phyloP scores from a whole-genome alignment of 2,329 filamentous ascomycete genomes.

The Basipetospora chlamydospora region DNA sequence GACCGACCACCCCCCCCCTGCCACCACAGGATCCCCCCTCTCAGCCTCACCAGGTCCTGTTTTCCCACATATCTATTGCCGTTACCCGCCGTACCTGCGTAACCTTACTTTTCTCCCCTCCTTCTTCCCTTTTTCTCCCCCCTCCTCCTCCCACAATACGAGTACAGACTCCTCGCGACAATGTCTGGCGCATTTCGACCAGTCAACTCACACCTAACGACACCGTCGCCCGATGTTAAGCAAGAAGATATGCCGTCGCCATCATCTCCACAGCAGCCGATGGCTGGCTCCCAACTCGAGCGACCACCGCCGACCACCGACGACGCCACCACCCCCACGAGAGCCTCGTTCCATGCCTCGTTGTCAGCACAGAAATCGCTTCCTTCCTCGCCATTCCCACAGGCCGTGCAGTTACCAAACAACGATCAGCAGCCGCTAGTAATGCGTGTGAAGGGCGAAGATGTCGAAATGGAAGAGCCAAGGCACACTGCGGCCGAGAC shows the following conservation, averaged over 20 bases:
- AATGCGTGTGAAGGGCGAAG: slow-evolving; percentile 24
- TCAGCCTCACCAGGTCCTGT: slow-evolving; percentile 5
- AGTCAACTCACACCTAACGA: slow-evolving; percentile 26
- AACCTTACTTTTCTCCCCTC: slow-evolving; percentile 8
- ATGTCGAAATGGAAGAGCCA: slow-evolving; percentile 65
- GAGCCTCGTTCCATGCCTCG: slow-evolving; percentile 32
- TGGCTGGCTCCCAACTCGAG: slow-evolving; percentile 20
- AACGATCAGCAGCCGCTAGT: too few relatives aligned
- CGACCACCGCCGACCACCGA: slow-evolving; percentile 18
- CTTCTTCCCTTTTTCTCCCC: slow-evolving; percentile 9
- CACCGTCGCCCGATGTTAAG: slow-evolving; percentile 6
- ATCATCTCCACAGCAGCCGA: slow-evolving; percentile 17
- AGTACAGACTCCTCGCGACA: too few relatives aligned
- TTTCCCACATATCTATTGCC: slow-evolving; percentile 7
- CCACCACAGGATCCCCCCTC: slow-evolving; percentile 6
- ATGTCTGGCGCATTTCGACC: slow-evolving; percentile 36
- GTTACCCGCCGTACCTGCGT: slow-evolving; percentile 9
- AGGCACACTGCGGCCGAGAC: too few relatives aligned
- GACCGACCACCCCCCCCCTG: slow-evolving; percentile 7
- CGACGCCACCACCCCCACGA: slow-evolving; percentile 47
- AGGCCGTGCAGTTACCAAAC: slow-evolving; percentile 27
- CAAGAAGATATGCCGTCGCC: slow-evolving; percentile 18
- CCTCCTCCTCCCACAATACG: slow-evolving; percentile 8
- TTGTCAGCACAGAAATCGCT: slow-evolving; percentile 37
- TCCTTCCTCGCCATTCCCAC: slow-evolving; percentile 36